Conservation (phyloP, 1,284 basidiomycete species). For the Cutaneotrichosporon arboriforme region DNA sequence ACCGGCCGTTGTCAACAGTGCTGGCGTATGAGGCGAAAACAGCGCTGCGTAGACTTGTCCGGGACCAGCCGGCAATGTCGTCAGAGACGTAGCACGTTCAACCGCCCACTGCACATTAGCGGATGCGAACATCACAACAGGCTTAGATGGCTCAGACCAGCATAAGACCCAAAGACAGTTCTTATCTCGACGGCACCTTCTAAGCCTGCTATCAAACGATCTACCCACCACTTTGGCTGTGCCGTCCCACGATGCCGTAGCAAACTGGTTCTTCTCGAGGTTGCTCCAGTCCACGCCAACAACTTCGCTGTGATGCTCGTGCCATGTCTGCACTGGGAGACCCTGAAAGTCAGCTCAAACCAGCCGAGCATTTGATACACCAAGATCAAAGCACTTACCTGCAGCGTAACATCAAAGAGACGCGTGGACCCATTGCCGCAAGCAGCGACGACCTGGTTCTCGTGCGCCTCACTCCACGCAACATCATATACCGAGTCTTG, state of each 20-base stretch:
- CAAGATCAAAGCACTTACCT: conserved; percentile 56
- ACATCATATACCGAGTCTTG: conserved; percentile 90
- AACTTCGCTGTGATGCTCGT: conserved; percentile 86
- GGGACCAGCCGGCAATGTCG: conserved; percentile 64
- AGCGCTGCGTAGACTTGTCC: conserved; percentile 73
- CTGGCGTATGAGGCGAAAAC: conserved; percentile 86
- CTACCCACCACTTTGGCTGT: conserved; percentile 72
- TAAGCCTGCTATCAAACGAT: too few relatives aligned
- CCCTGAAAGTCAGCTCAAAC: conserved; percentile 19
- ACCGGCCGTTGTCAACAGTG: conserved; percentile 72
- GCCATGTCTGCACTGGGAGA: conserved; percentile 78
- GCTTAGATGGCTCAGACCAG: not conserved
- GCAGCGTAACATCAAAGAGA: conserved; percentile 83
- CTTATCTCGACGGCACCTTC: too few relatives aligned
- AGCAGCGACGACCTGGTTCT: conserved; percentile 80
- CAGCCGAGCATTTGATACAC: too few relatives aligned
- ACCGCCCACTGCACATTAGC: conserved; percentile 68
- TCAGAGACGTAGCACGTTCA: conserved; percentile 67
- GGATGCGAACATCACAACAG: not conserved
- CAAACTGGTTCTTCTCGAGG: conserved; percentile 81
- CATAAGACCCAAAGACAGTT: too few relatives aligned
- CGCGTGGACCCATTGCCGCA: conserved; percentile 88
- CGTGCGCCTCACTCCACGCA: conserved; percentile 88
- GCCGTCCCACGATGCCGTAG: conserved; percentile 88
- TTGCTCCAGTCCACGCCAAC: conserved; percentile 98